These are phyloP conservation scores for Malus orientalis DNA, from an alignment of 306 rosid genomes.

Conservation along the genomic window DNA sequence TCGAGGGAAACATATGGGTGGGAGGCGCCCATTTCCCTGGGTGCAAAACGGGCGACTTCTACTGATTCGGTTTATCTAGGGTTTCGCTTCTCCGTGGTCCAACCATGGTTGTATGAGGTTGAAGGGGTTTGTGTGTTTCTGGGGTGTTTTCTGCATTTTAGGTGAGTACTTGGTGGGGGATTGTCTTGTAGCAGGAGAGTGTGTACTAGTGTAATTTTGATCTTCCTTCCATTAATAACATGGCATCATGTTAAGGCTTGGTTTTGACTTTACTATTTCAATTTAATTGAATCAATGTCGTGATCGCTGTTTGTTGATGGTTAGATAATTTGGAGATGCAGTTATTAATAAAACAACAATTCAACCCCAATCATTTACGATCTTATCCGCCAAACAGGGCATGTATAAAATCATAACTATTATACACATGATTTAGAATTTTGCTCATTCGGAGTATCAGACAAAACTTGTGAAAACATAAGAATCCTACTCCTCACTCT, in stretches of 20 bases:
- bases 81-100: background rate
- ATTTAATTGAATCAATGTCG: background rate
- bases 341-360: too few relatives aligned
- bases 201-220: background rate
- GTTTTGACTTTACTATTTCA: background rate
- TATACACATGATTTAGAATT: too few relatives aligned
- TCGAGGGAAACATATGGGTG: conserved; percentile 22
- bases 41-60: background rate
- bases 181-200: background rate
- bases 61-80: background rate
- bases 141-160: background rate
- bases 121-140: background rate
- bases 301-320: too few relatives aligned
- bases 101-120: background rate
- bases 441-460: too few relatives aligned
- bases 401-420: too few relatives aligned
- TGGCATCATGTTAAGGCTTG: background rate
- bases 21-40: conserved; percentile 24
- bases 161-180: background rate
- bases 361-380: too few relatives aligned
- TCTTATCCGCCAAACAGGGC: too few relatives aligned
- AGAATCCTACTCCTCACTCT: too few relatives aligned
- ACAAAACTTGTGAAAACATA: too few relatives aligned
- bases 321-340: too few relatives aligned
- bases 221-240: background rate